Evolutionary conservation across 1,139 yeast species (phyloP).

Genomic region (Meyerozyma athensensis): DNA sequence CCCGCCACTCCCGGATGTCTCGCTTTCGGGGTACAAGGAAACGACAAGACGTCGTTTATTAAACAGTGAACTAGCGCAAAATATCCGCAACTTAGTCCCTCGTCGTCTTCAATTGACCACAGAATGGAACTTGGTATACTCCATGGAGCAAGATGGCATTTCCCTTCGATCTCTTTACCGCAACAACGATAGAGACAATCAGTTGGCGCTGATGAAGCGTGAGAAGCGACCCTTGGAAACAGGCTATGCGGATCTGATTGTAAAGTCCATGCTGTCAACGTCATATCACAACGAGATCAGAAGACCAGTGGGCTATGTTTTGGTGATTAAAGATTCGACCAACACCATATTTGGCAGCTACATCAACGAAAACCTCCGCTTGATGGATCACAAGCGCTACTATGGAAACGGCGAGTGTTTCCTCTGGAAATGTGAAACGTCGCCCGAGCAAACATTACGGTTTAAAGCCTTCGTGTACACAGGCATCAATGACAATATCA

Average conservation of each 20-base stretch:
- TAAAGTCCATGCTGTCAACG: constrained; percentile 28
- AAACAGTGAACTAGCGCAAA: constrained; percentile 59
- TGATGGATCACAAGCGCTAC: constrained; percentile 67
- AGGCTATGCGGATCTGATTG: constrained; percentile 38
- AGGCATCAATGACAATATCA: constrained; percentile 79
- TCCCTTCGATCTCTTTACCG: constrained; percentile 70
- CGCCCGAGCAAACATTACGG: constrained; percentile 23
- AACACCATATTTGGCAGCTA: constrained; percentile 79
- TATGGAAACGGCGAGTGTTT: constrained; percentile 96
- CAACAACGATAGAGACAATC: constrained; percentile 31
- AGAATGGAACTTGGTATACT: constrained; percentile 74
- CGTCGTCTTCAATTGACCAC: constrained; percentile 71
- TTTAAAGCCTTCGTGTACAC: constrained; percentile 86
- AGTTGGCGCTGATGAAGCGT: constrained; percentile 20
- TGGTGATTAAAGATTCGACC: constrained; percentile 60
- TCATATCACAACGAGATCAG: constrained; percentile 18
- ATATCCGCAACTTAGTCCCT: constrained; percentile 69
- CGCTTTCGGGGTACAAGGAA: constrained; percentile 50
- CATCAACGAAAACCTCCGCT: constrained; percentile 67
- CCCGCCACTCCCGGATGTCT: constrained; percentile 34
- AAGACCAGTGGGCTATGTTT: constrained; percentile 61
- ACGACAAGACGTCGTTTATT: constrained; percentile 57
- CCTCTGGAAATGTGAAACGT: constrained; percentile 67
- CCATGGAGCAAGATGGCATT: constrained; percentile 89
- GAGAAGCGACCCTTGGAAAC: constrained; percentile 15